Percentiles rank a stretch among this genome's conserved stretches.
These are phyloP conservation scores for Peribolospora baueri DNA, from an alignment of 768 basidiomycete species.

Conservation along the genomic window DNA sequence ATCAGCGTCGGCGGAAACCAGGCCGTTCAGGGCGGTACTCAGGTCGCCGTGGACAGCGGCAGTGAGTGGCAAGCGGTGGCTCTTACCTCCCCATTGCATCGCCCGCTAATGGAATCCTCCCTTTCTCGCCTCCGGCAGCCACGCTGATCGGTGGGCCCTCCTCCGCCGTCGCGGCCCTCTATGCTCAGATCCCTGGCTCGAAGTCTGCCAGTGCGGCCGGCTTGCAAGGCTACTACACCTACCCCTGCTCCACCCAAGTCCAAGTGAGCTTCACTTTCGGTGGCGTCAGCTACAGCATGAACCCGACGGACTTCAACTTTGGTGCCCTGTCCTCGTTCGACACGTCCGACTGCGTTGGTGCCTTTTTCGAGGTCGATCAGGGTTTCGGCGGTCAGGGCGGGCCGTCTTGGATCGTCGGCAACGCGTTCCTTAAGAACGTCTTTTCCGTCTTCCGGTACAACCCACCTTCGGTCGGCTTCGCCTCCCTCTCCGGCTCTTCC, in stretches of 20 bases:
- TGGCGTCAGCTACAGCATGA: conserved; percentile 41
- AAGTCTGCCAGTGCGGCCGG: conserved; percentile 20
- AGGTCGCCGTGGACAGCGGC: conserved; percentile 66
- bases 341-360: conserved; percentile 39
- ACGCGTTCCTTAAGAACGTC: conserved; percentile 57
- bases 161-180: conserved; percentile 35
- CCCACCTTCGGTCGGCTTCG: conserved; percentile 66
- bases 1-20: conserved; percentile 34
- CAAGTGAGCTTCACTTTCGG: conserved; percentile 11
- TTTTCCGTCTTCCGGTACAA: conserved; percentile 66
- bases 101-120: too few relatives aligned
- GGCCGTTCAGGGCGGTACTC: conserved; percentile 26
- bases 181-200: conserved; percentile 48
- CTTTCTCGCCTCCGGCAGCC: conserved; percentile 30
- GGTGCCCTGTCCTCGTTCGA: conserved; percentile 17
- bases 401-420: conserved; percentile 19
- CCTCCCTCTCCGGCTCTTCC: conserved; percentile 30
- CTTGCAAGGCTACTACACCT: conserved; percentile 50
- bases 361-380: conserved; percentile 42
- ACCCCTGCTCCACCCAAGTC: conserved; percentile 22
- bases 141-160: conserved; percentile 73
- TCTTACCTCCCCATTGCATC: too few relatives aligned
- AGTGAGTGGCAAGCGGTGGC: too few relatives aligned
- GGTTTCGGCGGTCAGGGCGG: conserved; percentile 21
- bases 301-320: conserved; percentile 51